Evolutionary conservation across 1,284 basidiomycete genomes (phyloP), one percentile per base, ranked within the genome.

Genomic region (Ceratobasidium papillatum): DNA sequence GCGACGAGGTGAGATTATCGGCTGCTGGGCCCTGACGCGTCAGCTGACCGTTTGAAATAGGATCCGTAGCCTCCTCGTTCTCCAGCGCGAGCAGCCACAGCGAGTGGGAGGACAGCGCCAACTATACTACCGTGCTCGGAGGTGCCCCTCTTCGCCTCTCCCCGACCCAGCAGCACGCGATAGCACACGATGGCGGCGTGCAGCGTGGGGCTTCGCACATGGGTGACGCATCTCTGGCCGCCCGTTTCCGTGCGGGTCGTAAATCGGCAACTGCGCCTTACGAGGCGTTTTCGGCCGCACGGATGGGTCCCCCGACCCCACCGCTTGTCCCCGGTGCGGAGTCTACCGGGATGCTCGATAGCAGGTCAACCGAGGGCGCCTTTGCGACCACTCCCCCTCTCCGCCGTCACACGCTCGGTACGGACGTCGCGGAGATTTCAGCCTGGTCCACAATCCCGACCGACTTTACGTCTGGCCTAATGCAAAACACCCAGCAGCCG

Each of bases 221-320:
- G 32, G 34, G 27, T 30, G 69, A 72, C 52, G 27, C 69, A n/a
- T 12, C 45, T 1, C 58, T 72, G 45, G 58, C 69, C 14, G 69
- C 69, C 27, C 69, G 69, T 8, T 52, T 72, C 58, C 41, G 69
- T 12, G 56, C 69, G 7, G 69, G 69, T 32, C 69, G 69, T 45
- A 72, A 72, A 27, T 72, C 69, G 1, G 69, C 69, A 14, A 72
- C 69, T 27, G 69, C 69, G 30, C 69, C 69, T 0, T 72, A 72
- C 32, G 69, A 72, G n/a, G 69, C 58, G 3, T 61, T 51, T 38
- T 49, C 66, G 30, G 54, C 52, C n/a, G 38, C 58, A 2, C 69
- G 69, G 30, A 61, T 62, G 69, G 58, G 69, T 17, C 69, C 69
- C 17, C 69, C 69, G 11, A 61, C 69, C 17, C 56, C 69, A n/a